These are phyloP conservation scores for Daldinia sp. DNA, from an alignment of 2,329 filamentous ascomycete genomes.

Conservation along the genomic window DNA sequence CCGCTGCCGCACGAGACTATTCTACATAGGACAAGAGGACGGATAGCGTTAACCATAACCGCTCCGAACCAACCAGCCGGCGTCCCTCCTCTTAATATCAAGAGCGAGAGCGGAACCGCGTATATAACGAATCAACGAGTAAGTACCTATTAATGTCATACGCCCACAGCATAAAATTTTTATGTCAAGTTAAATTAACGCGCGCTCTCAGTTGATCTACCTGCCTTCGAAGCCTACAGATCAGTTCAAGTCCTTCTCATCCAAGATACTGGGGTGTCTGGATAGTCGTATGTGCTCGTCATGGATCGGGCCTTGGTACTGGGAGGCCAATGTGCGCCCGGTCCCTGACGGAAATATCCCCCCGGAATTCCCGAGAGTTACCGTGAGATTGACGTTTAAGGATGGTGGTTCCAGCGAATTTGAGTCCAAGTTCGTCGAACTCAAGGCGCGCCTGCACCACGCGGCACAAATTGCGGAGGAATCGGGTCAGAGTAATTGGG, in stretches of 20 bases:
- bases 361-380: slow-evolving; percentile 76
- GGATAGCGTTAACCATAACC: slow-evolving; percentile 81
- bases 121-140: slow-evolving; percentile 90
- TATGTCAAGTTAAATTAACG: slow-evolving; percentile 28
- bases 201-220: slow-evolving; percentile 78
- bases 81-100: slow-evolving; percentile 73
- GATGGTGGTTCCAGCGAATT: slow-evolving; percentile 97
- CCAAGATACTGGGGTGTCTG: slow-evolving; percentile 86
- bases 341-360: slow-evolving; percentile 88
- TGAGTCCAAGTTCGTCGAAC: slow-evolving; percentile 81
- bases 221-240: slow-evolving; percentile 78
- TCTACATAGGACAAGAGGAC: slow-evolving; percentile 81
- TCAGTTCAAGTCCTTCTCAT: slow-evolving; percentile 86
- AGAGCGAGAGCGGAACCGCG: slow-evolving; percentile 79
- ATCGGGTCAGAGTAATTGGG: slow-evolving; percentile 67
- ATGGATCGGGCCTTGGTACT: slow-evolving; percentile 93
- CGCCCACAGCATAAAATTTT: slow-evolving; percentile 7
- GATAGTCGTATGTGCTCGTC: slow-evolving; percentile 89
- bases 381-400: slow-evolving; percentile 89
- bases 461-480: slow-evolving; percentile 80
- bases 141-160: slow-evolving; percentile 52
- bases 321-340: slow-evolving; percentile 83
- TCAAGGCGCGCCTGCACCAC: slow-evolving; percentile 86
- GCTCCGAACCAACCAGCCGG: slow-evolving; percentile 75
- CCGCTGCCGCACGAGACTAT: slow-evolving; percentile 86